Base-by-base conservation (phyloP, 108 stramenopile species). In the Pseudonitzschia delicatissima region DNA sequence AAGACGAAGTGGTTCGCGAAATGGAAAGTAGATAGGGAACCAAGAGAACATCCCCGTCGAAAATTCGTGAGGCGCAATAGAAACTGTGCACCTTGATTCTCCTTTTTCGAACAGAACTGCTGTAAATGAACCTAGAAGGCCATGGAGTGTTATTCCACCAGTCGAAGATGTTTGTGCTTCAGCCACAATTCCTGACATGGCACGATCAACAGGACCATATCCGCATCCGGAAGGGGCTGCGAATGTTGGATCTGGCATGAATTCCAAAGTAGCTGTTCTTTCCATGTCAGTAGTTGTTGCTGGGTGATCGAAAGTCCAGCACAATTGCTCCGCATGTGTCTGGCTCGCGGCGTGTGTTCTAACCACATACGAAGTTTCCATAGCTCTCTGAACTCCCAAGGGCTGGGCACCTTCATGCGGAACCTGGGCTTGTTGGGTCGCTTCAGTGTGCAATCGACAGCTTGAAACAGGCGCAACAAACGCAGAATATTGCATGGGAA, bases 291-390 rank as follows among this genome's bases (percentile, higher is more conserved):
- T 48, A 45, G 36, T 39, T 17, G 35, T 65, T 53, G 66, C 35
- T n/a, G 96, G 96, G 80, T 98, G 97, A 57, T 62, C 63, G 77
- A 97, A 99, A 8, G 61, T 73, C 88, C 97, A 96, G 66, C 90
- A 94, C 9, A 79, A 66, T 68, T 83, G 78, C 49, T 89, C 88
- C n/a, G 65, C 53, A 31, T 89, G 88, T 2, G 94, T 87, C 77
- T 92, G 94, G 25, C 82, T 84, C 13, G 93, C 93, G 32, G 94
- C 92, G 73, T 97, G 96, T 13, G 91, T 81, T 53, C 97, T 85
- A 0, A 98, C 98, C n/a, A 99, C 99, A 55, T 82, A 82, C 1
- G 97, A 85, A 12, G 99, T 99, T 80, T 99, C 97, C 75, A 97
- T 83, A 35, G 90, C 88, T 33, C 67, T 72, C 71, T 81, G 87